phyloP scores from a whole-genome alignment of 805 yeast species.

The Jamesozyma piceae region DNA sequence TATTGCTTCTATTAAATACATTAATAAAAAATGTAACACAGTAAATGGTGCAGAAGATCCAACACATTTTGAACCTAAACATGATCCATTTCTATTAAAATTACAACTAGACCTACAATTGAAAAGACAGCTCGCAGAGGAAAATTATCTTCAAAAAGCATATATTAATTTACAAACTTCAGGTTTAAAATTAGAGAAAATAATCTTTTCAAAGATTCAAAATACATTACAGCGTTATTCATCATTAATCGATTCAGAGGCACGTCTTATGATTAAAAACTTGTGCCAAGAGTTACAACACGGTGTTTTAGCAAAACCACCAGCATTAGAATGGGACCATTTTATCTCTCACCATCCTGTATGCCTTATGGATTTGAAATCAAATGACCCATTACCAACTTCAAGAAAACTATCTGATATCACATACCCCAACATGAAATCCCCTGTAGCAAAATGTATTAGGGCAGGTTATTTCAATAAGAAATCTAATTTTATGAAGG shows the following conservation, averaged over 20 bases:
- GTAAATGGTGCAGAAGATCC: conserved; percentile 3
- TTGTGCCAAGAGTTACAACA: conserved; percentile 35
- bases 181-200: conserved; percentile 56
- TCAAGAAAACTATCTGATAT: conserved; percentile 43
- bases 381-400: conserved; percentile 33
- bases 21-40: conserved; percentile 24
- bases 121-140: conserved; percentile 51
- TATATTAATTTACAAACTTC: conserved; percentile 54
- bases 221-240: conserved; percentile 44
- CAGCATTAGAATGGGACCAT: conserved; percentile 63
- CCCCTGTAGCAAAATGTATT: conserved; percentile 42
- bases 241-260: conserved; percentile 43
- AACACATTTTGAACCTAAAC: conserved; percentile 31
- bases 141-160: conserved; percentile 56
- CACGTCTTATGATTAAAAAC: conserved; percentile 45
- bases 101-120: conserved; percentile 55
- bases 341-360: conserved; percentile 41
- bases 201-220: conserved; percentile 54
- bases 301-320: conserved; percentile 45
- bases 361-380: conserved; percentile 33
- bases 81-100: conserved; percentile 58
- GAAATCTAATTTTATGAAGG: conserved; percentile 52
- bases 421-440: conserved; percentile 45
- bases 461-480: conserved; percentile 52
- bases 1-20: conserved; percentile 36